Conservation (phyloP, 2,329 filamentous ascomycete species). For the Shiraia bambusicola region DNA sequence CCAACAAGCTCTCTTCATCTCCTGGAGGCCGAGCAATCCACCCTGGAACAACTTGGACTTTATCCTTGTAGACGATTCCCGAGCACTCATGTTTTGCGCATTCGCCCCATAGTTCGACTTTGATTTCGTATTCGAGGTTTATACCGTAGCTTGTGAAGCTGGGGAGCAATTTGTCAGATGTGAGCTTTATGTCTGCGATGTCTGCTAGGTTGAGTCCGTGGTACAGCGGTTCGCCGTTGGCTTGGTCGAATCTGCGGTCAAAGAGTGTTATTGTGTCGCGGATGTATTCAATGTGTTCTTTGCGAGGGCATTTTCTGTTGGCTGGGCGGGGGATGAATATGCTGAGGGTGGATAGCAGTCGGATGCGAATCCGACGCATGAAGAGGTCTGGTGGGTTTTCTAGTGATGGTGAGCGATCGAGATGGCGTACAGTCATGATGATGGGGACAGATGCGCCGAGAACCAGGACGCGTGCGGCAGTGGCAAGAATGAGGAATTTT, state of each 20-base stretch:
- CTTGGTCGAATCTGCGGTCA: conserved; percentile 21
- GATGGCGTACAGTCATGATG: conserved; percentile 23
- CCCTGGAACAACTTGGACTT: conserved; percentile 20
- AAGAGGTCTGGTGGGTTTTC: conserved; percentile 22
- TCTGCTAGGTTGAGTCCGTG: conserved; percentile 18
- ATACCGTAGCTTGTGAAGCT: conserved; percentile 33
- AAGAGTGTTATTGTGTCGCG: conserved; percentile 13
- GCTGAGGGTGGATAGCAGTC: conserved; percentile 14
- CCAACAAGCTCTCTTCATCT: neutral
- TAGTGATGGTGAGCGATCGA: conserved; percentile 29
- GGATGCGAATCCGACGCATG: conserved; percentile 27
- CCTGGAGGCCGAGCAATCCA: conserved; percentile 6
- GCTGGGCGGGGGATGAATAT: conserved; percentile 17
- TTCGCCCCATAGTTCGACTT: conserved; percentile 29
- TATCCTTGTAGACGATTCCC: conserved; percentile 14
- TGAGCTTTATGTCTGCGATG: conserved; percentile 9
- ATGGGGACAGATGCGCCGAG: conserved; percentile 18
- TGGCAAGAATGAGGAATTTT: conserved; percentile 26
- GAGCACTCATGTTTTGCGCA: conserved; percentile 30
- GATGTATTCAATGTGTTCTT: conserved; percentile 9
- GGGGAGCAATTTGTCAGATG: conserved; percentile 12
- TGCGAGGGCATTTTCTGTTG: conserved; percentile 3
- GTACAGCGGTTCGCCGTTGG: conserved; percentile 14
- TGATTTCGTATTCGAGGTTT: conserved; percentile 22
- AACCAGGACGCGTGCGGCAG: conserved; percentile 22